phyloP scores from a whole-genome alignment of 192 early-diverging fungal genomes.

The Linderina pennispora region DNA sequence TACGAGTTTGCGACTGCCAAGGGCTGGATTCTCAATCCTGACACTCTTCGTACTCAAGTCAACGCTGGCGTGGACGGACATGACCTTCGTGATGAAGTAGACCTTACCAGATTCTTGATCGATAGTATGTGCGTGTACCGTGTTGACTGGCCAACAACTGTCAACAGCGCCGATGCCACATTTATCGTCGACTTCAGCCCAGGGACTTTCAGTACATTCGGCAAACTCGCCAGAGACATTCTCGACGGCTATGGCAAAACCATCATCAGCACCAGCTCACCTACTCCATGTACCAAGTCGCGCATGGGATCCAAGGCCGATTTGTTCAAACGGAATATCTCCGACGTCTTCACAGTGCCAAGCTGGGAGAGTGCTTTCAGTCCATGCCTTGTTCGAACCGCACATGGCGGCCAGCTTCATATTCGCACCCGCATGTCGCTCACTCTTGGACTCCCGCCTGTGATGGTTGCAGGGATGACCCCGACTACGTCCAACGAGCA shows the following conservation, averaged over 20 bases:
- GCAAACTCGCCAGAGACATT: conserved; percentile 72
- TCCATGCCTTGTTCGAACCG: conserved; percentile 65
- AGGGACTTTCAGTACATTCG: conserved; percentile 75
- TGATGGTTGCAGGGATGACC: conserved; percentile 90
- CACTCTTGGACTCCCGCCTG: conserved; percentile 70
- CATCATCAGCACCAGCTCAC: conserved; percentile 10
- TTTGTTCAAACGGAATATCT: conserved; percentile 63
- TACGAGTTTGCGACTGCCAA: too few species aligned
- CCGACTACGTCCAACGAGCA: conserved; percentile 69
- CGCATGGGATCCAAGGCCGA: conserved; percentile 57
- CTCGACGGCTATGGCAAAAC: conserved; percentile 80
- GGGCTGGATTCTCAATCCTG: conserved; percentile 7
- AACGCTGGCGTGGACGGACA: conserved; percentile 11
- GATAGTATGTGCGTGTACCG: conserved; percentile 21
- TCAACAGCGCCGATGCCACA: conserved; percentile 18
- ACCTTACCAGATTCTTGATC: conserved; percentile 14
- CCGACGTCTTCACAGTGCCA: conserved; percentile 51
- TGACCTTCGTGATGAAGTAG: conserved; percentile 4
- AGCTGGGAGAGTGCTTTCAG: conserved; percentile 78
- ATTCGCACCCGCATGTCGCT: conserved; percentile 78
- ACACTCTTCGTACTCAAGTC: conserved; percentile 7
- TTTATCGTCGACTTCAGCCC: conserved; percentile 95
- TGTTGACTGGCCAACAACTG: conserved; percentile 27
- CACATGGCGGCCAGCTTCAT: conserved; percentile 43
- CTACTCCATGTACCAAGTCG: background rate